Percentiles rank a stretch among this genome's conserved stretches.
phyloP scores from a whole-genome alignment of 1,284 basidiomycete species.

The Binderoboletus segoi region DNA sequence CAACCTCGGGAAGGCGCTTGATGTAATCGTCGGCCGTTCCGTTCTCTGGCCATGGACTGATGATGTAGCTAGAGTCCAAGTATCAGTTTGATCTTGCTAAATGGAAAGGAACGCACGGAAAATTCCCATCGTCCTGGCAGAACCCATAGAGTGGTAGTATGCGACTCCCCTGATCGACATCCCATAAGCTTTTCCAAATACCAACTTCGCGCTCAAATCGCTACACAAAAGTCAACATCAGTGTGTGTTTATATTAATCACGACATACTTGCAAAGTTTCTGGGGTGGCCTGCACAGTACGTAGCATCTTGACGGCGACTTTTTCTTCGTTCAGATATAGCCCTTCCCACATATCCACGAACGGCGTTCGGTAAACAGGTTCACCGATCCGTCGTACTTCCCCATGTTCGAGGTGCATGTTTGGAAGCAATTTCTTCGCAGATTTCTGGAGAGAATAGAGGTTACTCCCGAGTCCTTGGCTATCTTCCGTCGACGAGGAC shows the following conservation, averaged over 20 bases:
- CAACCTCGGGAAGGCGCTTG: not conserved
- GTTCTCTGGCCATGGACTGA: not conserved
- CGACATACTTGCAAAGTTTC: not conserved
- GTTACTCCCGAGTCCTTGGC: not conserved
- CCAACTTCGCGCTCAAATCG: not conserved
- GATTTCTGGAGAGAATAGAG: not conserved
- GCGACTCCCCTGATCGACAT: not conserved
- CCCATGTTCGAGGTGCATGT: not conserved
- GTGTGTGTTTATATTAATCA: not conserved
- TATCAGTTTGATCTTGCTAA: not conserved
- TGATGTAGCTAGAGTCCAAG: not conserved
- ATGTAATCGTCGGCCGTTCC: not conserved
- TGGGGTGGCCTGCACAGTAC: not conserved
- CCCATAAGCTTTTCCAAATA: not conserved
- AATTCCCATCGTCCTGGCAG: not conserved
- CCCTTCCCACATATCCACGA: not conserved
- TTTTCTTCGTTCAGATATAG: not conserved
- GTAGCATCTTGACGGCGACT: not conserved
- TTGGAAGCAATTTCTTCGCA: not conserved
- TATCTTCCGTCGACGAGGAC: not conserved
- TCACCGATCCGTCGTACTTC: not conserved
- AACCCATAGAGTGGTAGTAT: not conserved
- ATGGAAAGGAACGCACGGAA: not conserved
- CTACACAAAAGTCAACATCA: not conserved
- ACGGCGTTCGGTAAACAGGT: not conserved